phyloP scores from a whole-genome alignment of 108 stramenopile genomes.

The Cyclotella kingstonii region DNA sequence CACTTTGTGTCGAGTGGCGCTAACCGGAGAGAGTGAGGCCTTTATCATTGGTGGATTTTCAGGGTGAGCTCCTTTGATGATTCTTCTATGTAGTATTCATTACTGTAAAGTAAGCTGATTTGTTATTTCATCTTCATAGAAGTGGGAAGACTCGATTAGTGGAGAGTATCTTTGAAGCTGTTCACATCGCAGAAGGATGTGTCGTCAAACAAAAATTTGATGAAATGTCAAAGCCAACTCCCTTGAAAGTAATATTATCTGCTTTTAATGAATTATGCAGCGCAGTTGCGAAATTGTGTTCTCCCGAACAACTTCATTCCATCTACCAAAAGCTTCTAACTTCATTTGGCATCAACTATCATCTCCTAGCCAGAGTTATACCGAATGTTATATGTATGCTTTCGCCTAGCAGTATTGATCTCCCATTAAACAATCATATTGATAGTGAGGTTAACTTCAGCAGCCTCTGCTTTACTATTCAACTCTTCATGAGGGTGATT shows the following conservation, averaged over 20 bases:
- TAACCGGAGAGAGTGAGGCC: conserved; percentile 25
- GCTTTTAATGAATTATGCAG: conserved; percentile 35
- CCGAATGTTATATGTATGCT: conserved; percentile 23
- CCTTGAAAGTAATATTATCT: conserved; percentile 22
- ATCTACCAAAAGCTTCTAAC: conserved; percentile 18
- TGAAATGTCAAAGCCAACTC: conserved; percentile 6
- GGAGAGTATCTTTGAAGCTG: conserved; percentile 1
- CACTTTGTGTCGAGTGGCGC: conserved; percentile 29
- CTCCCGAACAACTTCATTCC: neutral
- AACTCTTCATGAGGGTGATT: conserved; percentile 32
- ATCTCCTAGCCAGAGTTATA: conserved; percentile 16
- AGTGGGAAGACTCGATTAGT: conserved; percentile 21
- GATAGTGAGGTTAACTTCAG: conserved; percentile 17
- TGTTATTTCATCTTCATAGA: neutral
- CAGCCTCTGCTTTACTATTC: conserved; percentile 35
- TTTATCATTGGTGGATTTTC: conserved; percentile 35
- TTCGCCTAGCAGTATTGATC: neutral
- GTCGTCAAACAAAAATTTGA: conserved; percentile 12
- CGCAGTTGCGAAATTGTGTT: conserved; percentile 4
- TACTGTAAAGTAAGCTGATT: neutral
- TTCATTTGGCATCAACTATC: conserved; percentile 27
- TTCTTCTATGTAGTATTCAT: neutral
- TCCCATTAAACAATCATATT: neutral
- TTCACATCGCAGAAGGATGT: neutral
- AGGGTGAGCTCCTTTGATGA: conserved; percentile 1